Conservation (phyloP, 257 asterid genomes). For the Plantago elongata region DNA sequence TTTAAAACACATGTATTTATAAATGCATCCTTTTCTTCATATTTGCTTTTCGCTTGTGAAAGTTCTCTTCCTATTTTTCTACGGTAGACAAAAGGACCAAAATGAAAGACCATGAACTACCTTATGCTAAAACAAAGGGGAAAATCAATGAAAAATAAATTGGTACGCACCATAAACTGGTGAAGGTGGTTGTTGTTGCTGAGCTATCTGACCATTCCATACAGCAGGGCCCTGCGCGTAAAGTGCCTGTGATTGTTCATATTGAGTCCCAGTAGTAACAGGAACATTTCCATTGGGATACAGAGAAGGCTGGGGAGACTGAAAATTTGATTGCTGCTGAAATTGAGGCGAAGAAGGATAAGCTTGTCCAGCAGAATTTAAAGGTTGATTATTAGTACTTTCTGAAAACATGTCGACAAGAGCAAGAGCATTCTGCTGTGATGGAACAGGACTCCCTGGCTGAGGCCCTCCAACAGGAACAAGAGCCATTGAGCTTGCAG, state of each 20-base stretch:
- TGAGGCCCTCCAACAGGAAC: conserved; percentile 85
- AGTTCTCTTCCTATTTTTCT: neutral
- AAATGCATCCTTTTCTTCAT: neutral
- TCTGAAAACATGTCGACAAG: conserved; percentile 83
- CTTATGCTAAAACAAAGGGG: neutral
- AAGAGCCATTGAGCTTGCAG: conserved; percentile 55
- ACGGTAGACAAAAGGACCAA: neutral
- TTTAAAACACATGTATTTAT: neutral
- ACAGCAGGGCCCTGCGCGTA: conserved; percentile 51
- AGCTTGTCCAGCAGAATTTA: conserved; percentile 46
- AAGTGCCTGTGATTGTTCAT: conserved; percentile 50
- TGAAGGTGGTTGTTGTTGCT: conserved; percentile 70
- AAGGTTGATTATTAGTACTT: conserved; percentile 35
- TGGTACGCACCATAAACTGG: conserved; percentile 59
- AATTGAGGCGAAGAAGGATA: conserved; percentile 55
- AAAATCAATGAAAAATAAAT: conserved; percentile 9
- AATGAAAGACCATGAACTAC: neutral
- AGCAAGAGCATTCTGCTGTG: conserved; percentile 86
- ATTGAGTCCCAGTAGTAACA: conserved; percentile 40
- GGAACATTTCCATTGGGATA: conserved; percentile 56
- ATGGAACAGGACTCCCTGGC: conserved; percentile 54
- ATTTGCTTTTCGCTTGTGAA: neutral
- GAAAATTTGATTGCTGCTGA: conserved; percentile 54
- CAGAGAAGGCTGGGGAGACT: conserved; percentile 36
- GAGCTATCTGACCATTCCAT: conserved; percentile 61